Evolutionary conservation across 2,329 filamentous ascomycete genomes (phyloP).

Genomic region (Sporothrix globosa): DNA sequence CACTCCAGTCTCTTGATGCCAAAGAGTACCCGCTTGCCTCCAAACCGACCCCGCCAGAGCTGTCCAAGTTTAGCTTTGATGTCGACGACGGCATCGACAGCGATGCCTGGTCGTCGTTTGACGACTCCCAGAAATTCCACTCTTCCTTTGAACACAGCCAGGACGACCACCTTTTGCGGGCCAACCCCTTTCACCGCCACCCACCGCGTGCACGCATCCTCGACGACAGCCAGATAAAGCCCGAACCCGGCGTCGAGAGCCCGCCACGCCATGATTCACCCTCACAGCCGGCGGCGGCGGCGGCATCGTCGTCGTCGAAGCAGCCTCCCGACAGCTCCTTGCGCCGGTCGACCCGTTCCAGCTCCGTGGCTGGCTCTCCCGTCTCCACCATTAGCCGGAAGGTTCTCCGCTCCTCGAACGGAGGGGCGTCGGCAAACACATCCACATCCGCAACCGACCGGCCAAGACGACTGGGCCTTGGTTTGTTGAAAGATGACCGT

Average conservation of each 20-base stretch:
- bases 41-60: conserved; percentile 76
- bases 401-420: conserved; percentile 39
- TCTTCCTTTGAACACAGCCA: conserved; percentile 30
- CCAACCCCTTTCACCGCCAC: conserved; percentile 23
- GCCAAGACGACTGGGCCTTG: conserved; percentile 46
- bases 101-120: conserved; percentile 39
- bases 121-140: conserved; percentile 32
- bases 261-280: conserved; percentile 40
- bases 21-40: conserved; percentile 89
- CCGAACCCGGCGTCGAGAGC: conserved; percentile 43
- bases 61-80: conserved; percentile 77
- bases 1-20: conserved; percentile 72
- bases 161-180: conserved; percentile 24
- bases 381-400: conserved; percentile 42
- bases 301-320: conserved; percentile 12
- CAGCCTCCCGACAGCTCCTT: conserved; percentile 38
- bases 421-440: conserved; percentile 30
- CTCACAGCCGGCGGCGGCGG: conserved; percentile 35
- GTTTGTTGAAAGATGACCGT: conserved; percentile 21
- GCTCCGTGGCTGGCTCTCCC: conserved; percentile 42
- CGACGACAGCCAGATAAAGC: conserved; percentile 39
- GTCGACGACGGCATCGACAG: conserved; percentile 61
- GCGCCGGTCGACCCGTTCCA: conserved; percentile 44
- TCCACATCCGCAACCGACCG: conserved; percentile 44
- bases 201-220: conserved; percentile 15